Evolutionary conservation across 768 basidiomycete species (phyloP), one percentile per base, ranked within the genome.

Genomic region (Amanita rubescens): DNA sequence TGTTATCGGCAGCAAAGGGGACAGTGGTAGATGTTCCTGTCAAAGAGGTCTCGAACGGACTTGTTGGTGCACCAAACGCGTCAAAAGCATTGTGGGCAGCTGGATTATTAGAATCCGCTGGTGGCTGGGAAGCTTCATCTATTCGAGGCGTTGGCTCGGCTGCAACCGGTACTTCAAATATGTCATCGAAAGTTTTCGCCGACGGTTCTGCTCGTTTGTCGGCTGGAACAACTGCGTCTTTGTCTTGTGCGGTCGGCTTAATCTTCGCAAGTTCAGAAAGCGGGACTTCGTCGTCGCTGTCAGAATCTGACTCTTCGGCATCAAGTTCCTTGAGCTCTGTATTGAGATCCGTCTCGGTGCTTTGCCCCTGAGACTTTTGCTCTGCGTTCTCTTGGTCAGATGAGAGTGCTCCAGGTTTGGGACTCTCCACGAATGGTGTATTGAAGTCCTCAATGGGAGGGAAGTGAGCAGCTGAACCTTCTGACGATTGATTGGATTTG

Each of bases 311-410:
- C 10, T 81, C 83, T 2, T 80, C 66, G 9, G 73, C 66, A 25
- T 84, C 83, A 51, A 86, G 61, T 47, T 87, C 82, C 51, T 77
- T 75, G 15, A 82, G 68, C 35, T 72, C 62, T 6, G 76, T 60
- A 4, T 64, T 69, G 12, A 88, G 64, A 55, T 86, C 80, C 0
- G 81, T 83, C 51, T 74, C 74, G 38, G 69, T 64, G 3, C 60
- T 58, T 3, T 38, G 27, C 20, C n/a, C 49, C 22, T 35, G 32
- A 10, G 39, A 32, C 17, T 42, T 25, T 15, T 51, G 33, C 22
- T 37, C 42, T 32, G 22, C 20, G 4, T 17, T 24, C 22, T 41
- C 30, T 33, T 27, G 39, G 15, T 51, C 39, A 17, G n/a, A n/a
- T 22, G 32, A 33, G 48, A 14, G 37, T 34, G 33, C 27, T 20